Evolutionary conservation across 2,329 filamentous ascomycete species (phyloP), one percentile per base, ranked within the genome.

Genomic region (Myriosclerotinia duriaeana): DNA sequence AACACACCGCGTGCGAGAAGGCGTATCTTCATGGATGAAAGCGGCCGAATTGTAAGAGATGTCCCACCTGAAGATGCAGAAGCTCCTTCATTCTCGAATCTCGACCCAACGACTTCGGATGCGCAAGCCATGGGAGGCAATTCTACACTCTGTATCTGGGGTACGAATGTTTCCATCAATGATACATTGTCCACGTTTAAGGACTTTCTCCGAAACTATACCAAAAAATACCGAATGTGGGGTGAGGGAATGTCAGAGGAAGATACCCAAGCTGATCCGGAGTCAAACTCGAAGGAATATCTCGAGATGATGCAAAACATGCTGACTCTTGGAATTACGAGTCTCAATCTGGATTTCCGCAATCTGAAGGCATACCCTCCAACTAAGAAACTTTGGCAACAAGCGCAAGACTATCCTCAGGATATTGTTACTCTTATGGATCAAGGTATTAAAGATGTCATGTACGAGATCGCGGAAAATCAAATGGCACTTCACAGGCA

Each of bases 341-440:
- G 90, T 67, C 84, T 99, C 52, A 97, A 97, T 76, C 80, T 99
- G 52, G 93, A 99, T 76, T 87, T 93, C 64, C 87, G 87, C 66
- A 96, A 99, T 73, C 83, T 99, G 68, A 96, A 96, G 77, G 85
- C 93, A 15, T 99, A 97, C 76, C 95, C 96, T 3, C 88, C 92
- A 0, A 98, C 95, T 0, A 83, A 89, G 73, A 98, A 98, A 80
- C 82, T 99, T 66, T 98, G 93, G 91, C 91, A 98, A 77, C 96
- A 99, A 78, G 83, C 96, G 67, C 92, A 96, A 77, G 89, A 91
- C 17, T 99, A 97, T 75, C 95, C 95, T 0, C 93, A 95, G 75
- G 95, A 99, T 83, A 93, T 99, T 64, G 90, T 99, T 54, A 93
- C 94, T 3, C 84, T 98, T 56, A 97, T 99, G 90, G 96, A 99